Percentiles rank a stretch among this genome's conserved stretches.
phyloP scores from a whole-genome alignment of 106 monocot species.

The Phalaenopsis aphrodite region DNA sequence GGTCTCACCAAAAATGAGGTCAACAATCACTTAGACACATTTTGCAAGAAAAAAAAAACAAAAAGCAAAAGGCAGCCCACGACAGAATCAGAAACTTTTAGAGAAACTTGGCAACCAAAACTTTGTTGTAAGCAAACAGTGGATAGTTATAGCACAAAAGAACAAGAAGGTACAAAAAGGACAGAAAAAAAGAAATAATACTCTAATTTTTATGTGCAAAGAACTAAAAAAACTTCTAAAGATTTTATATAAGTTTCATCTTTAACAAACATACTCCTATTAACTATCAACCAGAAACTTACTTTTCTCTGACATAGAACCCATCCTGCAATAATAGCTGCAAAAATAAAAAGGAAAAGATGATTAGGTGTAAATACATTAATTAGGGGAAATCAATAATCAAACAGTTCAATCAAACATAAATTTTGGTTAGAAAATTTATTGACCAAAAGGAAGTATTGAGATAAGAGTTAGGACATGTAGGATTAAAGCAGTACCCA shows the following conservation, averaged over 20 bases:
- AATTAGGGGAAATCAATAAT: background rate
- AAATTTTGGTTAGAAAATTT: background rate
- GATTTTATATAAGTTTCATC: background rate
- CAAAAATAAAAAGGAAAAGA: conserved; percentile 1
- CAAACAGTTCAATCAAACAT: background rate
- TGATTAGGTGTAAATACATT: conserved; percentile 3
- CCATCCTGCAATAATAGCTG: conserved; percentile 62
- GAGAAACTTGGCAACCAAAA: background rate
- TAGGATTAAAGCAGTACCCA: conserved; percentile 42
- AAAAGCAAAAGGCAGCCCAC: too few species aligned
- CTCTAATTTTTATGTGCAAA: background rate
- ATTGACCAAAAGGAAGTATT: background rate
- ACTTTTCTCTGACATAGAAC: conserved; percentile 39
- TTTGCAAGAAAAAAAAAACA: background rate
- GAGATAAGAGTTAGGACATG: background rate
- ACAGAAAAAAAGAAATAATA: background rate
- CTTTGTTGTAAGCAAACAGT: background rate
- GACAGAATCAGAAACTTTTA: background rate
- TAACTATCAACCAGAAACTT: conserved; percentile 11
- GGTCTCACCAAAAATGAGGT: too few species aligned
- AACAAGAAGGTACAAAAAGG: background rate
- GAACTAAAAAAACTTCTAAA: background rate
- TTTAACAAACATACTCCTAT: background rate
- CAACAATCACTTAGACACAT: too few species aligned
- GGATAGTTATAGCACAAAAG: background rate